Percentiles rank a stretch among this genome's conserved stretches.
These are phyloP conservation scores for Westerdykella aurantiaca DNA, from an alignment of 2,329 filamentous ascomycete genomes.

Conservation along the genomic window DNA sequence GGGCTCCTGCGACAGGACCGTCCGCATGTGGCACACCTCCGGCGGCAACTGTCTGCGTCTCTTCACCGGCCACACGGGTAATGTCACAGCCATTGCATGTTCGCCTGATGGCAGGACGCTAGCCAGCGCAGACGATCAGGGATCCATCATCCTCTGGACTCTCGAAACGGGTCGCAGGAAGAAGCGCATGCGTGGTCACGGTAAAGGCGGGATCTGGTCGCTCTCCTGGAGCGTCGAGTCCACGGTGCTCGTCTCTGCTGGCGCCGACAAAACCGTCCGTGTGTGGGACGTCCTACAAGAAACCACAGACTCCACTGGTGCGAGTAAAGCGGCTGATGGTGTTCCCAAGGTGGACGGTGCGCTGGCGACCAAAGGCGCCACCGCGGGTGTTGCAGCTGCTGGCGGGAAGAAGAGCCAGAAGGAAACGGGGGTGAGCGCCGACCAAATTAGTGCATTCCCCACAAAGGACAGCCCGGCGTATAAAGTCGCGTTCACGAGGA, in stretches of 20 bases:
- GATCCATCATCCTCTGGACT: constrained; percentile 93
- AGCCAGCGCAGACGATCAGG: constrained; percentile 83
- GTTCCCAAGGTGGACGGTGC: constrained; percentile 48
- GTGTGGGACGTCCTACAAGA: constrained; percentile 83
- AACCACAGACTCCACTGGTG: constrained; percentile 44
- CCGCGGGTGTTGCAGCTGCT: constrained; percentile 27
- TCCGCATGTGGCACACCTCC: constrained; percentile 94
- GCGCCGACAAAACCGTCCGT: constrained; percentile 86
- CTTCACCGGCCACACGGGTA: constrained; percentile 85
- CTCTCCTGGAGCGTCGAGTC: constrained; percentile 92
- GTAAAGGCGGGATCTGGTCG: constrained; percentile 88
- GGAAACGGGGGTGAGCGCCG: constrained; percentile 81
- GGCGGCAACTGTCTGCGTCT: constrained; percentile 83
- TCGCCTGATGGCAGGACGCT: constrained; percentile 82
- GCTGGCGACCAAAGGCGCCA: constrained; percentile 47
- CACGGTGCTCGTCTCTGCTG: constrained; percentile 80
- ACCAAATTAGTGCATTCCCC: constrained; percentile 90
- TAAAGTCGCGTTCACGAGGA: constrained; percentile 87
- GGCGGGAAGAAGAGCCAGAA: constrained; percentile 68
- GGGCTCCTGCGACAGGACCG: constrained; percentile 84
- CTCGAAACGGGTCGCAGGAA: constrained; percentile 76
- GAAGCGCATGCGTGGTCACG: constrained; percentile 91
- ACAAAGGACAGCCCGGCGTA: constrained; percentile 96
- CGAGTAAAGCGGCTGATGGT: constrained; percentile 47
- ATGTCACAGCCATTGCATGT: constrained; percentile 78